Evolutionary conservation across 75 land plant species (phyloP).

Genomic region (Isoetes taiwanensis): DNA sequence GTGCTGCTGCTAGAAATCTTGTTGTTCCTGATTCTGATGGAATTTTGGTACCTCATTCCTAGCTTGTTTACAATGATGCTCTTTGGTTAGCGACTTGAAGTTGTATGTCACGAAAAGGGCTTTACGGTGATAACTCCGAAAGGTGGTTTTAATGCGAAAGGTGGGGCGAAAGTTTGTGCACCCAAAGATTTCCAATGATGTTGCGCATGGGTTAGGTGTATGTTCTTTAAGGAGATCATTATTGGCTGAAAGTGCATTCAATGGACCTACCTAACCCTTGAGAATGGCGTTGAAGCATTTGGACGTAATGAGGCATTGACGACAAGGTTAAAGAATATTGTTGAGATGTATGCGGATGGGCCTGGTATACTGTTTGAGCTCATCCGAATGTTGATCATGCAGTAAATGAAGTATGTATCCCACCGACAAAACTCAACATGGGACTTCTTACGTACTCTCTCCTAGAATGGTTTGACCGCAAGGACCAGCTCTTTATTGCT

Average conservation of each 20-base stretch:
- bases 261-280: constrained; percentile 78
- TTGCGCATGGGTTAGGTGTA: constrained; percentile 85
- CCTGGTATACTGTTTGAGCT: constrained; percentile 90
- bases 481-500: constrained; percentile 91
- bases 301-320: constrained; percentile 96
- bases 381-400: constrained; percentile 98
- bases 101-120: too few species aligned
- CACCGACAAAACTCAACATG: constrained; percentile 77
- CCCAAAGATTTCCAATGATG: constrained; percentile 86
- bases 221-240: constrained; percentile 70
- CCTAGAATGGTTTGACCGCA: constrained; percentile 97
- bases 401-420: constrained; percentile 73
- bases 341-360: constrained; percentile 98
- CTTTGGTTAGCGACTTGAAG: too few species aligned
- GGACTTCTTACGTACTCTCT: constrained; percentile 79
- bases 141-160: too few species aligned
- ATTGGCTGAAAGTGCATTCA: constrained; percentile 85
- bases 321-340: constrained; percentile 80
- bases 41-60: too few species aligned
- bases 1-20: too few species aligned
- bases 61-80: too few species aligned
- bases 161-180: constrained; percentile 60
- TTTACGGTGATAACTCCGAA: too few species aligned
- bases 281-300: constrained; percentile 91
- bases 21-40: too few species aligned